Conservation (phyloP, 805 yeast genomes). For the Lipomyces anomalus region DNA sequence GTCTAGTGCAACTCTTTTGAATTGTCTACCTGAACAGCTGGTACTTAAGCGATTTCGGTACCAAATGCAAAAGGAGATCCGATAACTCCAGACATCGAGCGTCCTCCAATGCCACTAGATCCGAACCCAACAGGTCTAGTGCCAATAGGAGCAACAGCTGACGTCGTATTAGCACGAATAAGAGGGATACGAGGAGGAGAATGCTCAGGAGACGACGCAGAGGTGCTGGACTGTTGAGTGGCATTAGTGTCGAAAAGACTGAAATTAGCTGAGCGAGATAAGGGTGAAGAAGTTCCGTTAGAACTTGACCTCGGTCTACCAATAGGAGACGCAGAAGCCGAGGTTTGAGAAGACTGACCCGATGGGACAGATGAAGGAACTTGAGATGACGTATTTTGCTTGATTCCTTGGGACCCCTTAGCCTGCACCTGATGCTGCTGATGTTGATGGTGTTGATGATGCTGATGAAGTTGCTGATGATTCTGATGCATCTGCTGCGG, state of each 20-base stretch:
- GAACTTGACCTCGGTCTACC: conserved; percentile 23
- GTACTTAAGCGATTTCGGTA: conserved; percentile 8
- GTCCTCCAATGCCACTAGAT: conserved; percentile 12
- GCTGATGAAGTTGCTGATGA: too few species aligned
- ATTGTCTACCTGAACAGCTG: not conserved
- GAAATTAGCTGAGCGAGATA: conserved; percentile 24
- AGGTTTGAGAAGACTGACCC: conserved; percentile 1
- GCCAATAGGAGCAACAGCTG: conserved; percentile 25
- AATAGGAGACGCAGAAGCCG: conserved; percentile 13
- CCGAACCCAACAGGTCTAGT: conserved; percentile 13
- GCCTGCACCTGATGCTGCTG: conserved; percentile 1
- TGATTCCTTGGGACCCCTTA: not conserved
- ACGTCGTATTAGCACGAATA: conserved; percentile 15
- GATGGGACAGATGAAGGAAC: not conserved
- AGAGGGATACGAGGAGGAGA: conserved; percentile 24
- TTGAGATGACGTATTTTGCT: not conserved
- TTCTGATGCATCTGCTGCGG: conserved; percentile 1
- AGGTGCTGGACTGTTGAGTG: conserved; percentile 16
- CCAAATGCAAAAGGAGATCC: conserved; percentile 19
- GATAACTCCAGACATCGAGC: conserved; percentile 4
- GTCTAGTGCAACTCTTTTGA: too few species aligned
- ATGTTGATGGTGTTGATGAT: too few species aligned
- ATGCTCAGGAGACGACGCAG: conserved; percentile 23
- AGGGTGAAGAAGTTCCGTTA: conserved; percentile 24
- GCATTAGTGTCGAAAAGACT: conserved; percentile 23